Evolutionary conservation across 208 protist genomes (phyloP).

Genomic region (Crithidia sp.): DNA sequence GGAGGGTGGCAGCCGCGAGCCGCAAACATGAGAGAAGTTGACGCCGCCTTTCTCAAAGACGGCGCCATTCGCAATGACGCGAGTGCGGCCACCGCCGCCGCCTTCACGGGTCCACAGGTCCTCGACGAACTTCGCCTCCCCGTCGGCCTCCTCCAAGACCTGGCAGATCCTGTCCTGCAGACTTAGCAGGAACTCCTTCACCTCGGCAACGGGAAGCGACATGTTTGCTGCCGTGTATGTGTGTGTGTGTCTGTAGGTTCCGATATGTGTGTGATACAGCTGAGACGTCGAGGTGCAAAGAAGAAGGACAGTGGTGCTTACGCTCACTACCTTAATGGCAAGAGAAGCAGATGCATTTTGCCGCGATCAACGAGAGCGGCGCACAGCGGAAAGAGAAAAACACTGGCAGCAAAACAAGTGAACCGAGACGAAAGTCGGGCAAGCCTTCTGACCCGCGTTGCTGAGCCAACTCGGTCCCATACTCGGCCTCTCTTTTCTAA

Average conservation of each 20-base stretch:
- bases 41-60: conserved; percentile 84
- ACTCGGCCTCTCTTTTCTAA: too few relatives aligned
- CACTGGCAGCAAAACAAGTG: too few relatives aligned
- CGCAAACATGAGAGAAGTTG: conserved; percentile 76
- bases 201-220: conserved; percentile 20
- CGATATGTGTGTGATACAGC: not conserved
- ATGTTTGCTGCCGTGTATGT: not conserved
- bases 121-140: conserved; percentile 51
- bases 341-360: too few relatives aligned
- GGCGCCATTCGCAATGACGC: conserved; percentile 51
- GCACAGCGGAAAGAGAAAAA: too few relatives aligned
- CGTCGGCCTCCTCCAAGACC: conserved; percentile 47
- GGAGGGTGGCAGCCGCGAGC: conserved; percentile 45
- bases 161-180: conserved; percentile 60
- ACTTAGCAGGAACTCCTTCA: conserved; percentile 26
- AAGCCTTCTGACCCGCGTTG: too few relatives aligned
- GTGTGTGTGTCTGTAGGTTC: not conserved
- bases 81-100: conserved; percentile 65
- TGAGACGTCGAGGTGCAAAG: not conserved
- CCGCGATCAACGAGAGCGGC: too few relatives aligned
- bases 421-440: too few relatives aligned
- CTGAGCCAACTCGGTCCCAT: too few relatives aligned
- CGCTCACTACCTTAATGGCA: too few relatives aligned
- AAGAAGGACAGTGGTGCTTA: too few relatives aligned
- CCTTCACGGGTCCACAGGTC: conserved; percentile 65